Evolutionary conservation across 1,284 basidiomycete species (phyloP).

Genomic region (Tilletia indica): DNA sequence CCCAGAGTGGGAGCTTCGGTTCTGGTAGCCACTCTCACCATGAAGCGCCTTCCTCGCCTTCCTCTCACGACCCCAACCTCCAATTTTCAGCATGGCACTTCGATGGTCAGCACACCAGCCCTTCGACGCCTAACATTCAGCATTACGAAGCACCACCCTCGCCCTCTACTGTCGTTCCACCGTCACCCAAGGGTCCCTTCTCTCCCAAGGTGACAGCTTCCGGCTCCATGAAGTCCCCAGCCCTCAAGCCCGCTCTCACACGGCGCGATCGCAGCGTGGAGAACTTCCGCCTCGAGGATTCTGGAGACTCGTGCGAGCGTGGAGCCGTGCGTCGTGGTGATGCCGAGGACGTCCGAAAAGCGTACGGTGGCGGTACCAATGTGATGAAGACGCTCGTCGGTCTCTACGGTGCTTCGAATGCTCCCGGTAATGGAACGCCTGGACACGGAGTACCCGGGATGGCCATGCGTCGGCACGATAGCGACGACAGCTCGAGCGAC

Average conservation of each 20-base stretch:
- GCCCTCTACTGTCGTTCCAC: constrained; percentile 23
- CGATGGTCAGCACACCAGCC: constrained; percentile 11
- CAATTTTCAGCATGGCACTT: constrained; percentile 9
- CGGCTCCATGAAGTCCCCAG: constrained; percentile 23
- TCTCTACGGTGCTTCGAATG: constrained; percentile 19
- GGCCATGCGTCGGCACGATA: constrained; percentile 17
- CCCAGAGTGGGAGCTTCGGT: background rate
- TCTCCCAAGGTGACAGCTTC: constrained; percentile 21
- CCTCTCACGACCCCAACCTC: background rate
- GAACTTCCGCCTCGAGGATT: constrained; percentile 22
- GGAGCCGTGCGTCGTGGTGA: constrained; percentile 20
- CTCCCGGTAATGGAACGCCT: background rate
- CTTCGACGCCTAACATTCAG: constrained; percentile 23
- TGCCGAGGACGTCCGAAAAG: constrained; percentile 16
- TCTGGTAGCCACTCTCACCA: background rate
- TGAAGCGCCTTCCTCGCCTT: background rate
- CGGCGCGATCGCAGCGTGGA: constrained; percentile 23
- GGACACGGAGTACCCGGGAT: constrained; percentile 14
- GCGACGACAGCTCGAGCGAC: constrained; percentile 6
- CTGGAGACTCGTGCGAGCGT: constrained; percentile 21
- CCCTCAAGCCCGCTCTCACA: constrained; percentile 24
- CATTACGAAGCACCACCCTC: constrained; percentile 24
- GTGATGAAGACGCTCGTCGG: constrained; percentile 24
- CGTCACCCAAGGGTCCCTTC: constrained; percentile 19
- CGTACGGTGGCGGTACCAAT: background rate